phyloP scores from a whole-genome alignment of 1,284 basidiomycete species.

The Rhodotorula sp. region DNA sequence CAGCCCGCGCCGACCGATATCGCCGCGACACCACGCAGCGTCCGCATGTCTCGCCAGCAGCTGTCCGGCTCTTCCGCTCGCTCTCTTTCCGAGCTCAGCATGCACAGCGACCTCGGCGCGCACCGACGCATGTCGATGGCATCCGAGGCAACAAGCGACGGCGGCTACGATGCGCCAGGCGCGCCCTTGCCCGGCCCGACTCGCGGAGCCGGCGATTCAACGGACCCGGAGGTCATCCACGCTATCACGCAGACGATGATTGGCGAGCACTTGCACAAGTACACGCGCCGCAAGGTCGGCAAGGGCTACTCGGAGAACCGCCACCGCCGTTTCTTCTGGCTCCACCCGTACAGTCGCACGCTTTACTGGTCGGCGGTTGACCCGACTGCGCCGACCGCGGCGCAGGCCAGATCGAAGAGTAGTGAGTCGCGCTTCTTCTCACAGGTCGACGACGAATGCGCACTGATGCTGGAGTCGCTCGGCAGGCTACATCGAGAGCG shows the following conservation, averaged over 20 bases:
- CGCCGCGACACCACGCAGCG: constrained; percentile 16
- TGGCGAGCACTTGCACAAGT: constrained; percentile 97
- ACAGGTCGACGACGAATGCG: too few species aligned
- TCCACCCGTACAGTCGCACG: constrained; percentile 97
- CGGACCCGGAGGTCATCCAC: constrained; percentile 84
- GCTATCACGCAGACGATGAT: constrained; percentile 99
- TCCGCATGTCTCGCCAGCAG: constrained; percentile 10
- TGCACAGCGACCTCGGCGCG: constrained; percentile 32
- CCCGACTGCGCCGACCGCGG: constrained; percentile 77
- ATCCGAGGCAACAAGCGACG: constrained; percentile 46
- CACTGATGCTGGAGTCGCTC: too few species aligned
- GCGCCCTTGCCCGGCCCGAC: constrained; percentile 11
- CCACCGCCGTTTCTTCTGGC: constrained; percentile 98
- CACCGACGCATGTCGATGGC: constrained; percentile 39
- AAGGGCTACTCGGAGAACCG: constrained; percentile 86
- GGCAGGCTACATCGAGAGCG: constrained; percentile 92
- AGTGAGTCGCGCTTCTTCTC: constrained; percentile 60
- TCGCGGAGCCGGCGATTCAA: constrained; percentile 53
- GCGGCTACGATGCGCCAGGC: constrained; percentile 30
- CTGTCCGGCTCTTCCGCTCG: constrained; percentile 19
- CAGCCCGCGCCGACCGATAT: constrained; percentile 19
- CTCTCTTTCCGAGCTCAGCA: constrained; percentile 39
- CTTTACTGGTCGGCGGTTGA: constrained; percentile 92
- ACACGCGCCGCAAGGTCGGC: constrained; percentile 86
- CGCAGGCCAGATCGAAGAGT: constrained; percentile 93